Conservation (phyloP, 1,284 basidiomycete species). For the Ganoderma leucocontextum region DNA sequence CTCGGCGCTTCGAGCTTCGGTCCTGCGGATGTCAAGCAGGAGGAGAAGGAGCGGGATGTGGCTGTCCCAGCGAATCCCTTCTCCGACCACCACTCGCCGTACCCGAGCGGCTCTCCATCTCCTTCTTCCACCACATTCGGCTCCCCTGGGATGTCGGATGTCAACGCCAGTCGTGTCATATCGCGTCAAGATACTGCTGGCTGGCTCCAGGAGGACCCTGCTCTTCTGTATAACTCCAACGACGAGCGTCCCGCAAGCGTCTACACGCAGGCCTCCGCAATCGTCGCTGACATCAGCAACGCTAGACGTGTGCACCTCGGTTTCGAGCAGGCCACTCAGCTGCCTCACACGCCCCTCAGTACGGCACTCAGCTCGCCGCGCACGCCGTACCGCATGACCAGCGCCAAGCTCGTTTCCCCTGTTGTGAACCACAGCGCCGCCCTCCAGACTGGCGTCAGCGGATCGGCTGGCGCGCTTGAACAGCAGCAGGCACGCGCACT, state of each 20-base stretch:
- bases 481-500: constrained; percentile 67
- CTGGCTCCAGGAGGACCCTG: constrained; percentile 40
- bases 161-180: constrained; percentile 33
- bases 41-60: constrained; percentile 52
- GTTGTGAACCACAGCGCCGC: constrained; percentile 35
- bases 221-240: constrained; percentile 20
- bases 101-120: constrained; percentile 41
- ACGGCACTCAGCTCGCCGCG: constrained; percentile 47
- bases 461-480: constrained; percentile 51
- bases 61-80: constrained; percentile 64
- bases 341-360: constrained; percentile 40
- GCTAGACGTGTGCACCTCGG: constrained; percentile 72
- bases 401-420: constrained; percentile 64
- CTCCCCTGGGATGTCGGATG: constrained; percentile 35
- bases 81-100: constrained; percentile 62
- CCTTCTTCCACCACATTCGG: constrained; percentile 55
- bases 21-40: constrained; percentile 67
- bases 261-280: constrained; percentile 67
- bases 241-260: constrained; percentile 62
- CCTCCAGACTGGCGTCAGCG: constrained; percentile 36
- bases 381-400: constrained; percentile 65
- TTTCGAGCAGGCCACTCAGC: constrained; percentile 43
- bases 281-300: constrained; percentile 66
- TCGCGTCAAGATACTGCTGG: constrained; percentile 14
- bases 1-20: constrained; percentile 76